Evolutionary conservation across 306 rosid genomes (phyloP).

Genomic region (Elaeagnus macrophylla): DNA sequence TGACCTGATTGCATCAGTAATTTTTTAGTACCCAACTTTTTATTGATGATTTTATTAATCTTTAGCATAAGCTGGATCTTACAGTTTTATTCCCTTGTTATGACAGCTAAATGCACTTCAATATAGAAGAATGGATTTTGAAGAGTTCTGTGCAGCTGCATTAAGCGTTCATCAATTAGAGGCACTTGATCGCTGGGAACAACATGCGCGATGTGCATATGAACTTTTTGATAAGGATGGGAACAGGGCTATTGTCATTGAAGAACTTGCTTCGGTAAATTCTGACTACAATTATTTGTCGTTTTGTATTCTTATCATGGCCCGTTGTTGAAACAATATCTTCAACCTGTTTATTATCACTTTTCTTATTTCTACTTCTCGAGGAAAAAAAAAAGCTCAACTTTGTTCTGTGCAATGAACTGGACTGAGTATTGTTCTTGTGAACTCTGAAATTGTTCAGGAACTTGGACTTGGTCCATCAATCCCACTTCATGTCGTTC

Average conservation of each 20-base stretch:
- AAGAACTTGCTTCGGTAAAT: constrained; percentile 96
- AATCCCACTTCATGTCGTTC: constrained; percentile 90
- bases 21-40: constrained; percentile 9
- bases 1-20: constrained; percentile 75
- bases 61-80: constrained; percentile 9
- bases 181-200: constrained; percentile 97
- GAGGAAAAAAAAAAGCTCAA: too few relatives aligned
- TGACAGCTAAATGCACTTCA: constrained; percentile 83
- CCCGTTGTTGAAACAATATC: neutral
- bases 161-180: constrained; percentile 91
- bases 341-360: neutral
- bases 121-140: constrained; percentile 97
- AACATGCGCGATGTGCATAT: constrained; percentile 88
- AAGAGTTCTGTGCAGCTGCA: constrained; percentile 93
- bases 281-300: constrained; percentile 7
- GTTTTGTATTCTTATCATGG: neutral
- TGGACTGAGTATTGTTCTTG: neutral
- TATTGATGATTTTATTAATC: neutral
- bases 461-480: constrained; percentile 98
- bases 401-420: neutral
- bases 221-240: constrained; percentile 94
- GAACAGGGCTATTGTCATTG: constrained; percentile 85
- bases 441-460: constrained; percentile 30
- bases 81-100: constrained; percentile 16
- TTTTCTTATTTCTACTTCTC: neutral